phyloP scores from a whole-genome alignment of 768 basidiomycete genomes.

The Boletales sp. region DNA sequence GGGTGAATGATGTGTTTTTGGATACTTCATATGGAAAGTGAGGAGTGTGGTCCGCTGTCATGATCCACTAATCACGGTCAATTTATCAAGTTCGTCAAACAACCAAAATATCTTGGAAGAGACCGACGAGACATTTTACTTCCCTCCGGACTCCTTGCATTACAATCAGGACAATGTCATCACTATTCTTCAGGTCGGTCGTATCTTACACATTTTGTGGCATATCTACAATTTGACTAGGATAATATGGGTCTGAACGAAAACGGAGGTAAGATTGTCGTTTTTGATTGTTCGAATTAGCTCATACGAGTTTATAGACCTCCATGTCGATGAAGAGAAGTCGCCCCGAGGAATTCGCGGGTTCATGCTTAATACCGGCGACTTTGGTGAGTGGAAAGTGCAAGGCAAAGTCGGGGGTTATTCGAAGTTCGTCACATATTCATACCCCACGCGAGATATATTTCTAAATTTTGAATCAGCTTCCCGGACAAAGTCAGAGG shows the following conservation, averaged over 20 bases:
- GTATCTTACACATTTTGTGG: neutral
- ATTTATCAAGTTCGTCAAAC: conserved; percentile 51
- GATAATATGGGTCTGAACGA: conserved; percentile 82
- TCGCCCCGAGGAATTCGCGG: conserved; percentile 78
- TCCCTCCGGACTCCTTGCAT: conserved; percentile 53
- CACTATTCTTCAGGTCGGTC: conserved; percentile 67
- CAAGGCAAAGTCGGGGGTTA: conserved; percentile 79
- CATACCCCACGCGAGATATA: neutral
- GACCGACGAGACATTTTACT: conserved; percentile 61
- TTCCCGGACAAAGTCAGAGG: conserved; percentile 72
- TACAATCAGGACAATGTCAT: conserved; percentile 66
- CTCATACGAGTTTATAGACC: conserved; percentile 17
- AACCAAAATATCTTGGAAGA: conserved; percentile 58
- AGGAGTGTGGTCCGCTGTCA: conserved; percentile 16
- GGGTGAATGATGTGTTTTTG: conserved; percentile 72
- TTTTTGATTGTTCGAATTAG: neutral
- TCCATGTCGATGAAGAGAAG: conserved; percentile 53
- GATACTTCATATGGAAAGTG: conserved; percentile 74
- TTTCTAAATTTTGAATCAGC: conserved; percentile 34
- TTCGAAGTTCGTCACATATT: conserved; percentile 40
- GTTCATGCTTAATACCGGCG: conserved; percentile 62
- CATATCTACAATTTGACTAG: conserved; percentile 29
- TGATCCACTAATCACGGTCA: neutral
- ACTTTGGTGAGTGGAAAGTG: conserved; percentile 63
- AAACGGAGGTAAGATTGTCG: conserved; percentile 41